Evolutionary conservation across 2,329 filamentous ascomycete species (phyloP).

Genomic region (Cryphonectria nitschkei): DNA sequence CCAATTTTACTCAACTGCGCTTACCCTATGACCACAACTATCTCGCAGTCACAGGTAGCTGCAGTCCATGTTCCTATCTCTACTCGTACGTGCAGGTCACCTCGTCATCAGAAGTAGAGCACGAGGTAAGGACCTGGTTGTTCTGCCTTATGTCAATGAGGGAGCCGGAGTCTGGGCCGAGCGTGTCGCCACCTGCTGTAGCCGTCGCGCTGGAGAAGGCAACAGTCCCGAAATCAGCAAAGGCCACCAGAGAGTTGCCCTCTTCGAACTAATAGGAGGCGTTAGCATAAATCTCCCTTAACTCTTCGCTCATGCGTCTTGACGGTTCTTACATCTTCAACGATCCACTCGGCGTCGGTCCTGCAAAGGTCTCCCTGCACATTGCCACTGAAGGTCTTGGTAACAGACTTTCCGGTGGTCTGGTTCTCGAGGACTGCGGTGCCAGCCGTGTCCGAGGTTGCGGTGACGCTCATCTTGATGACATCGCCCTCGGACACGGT

Average conservation of each 20-base stretch:
- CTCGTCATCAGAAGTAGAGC: neutral
- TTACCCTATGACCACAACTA: neutral
- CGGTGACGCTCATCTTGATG: slow-evolving; percentile 35
- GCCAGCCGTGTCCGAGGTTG: slow-evolving; percentile 45
- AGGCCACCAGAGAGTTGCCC: slow-evolving; percentile 41
- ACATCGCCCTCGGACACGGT: slow-evolving; percentile 17
- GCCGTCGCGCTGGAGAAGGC: slow-evolving; percentile 44
- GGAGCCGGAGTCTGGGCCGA: slow-evolving; percentile 43
- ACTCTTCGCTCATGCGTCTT: neutral
- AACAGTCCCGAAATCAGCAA: slow-evolving; percentile 50
- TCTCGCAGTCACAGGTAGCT: neutral
- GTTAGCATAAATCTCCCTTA: neutral
- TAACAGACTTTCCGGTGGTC: slow-evolving; percentile 52
- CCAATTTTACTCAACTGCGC: neutral
- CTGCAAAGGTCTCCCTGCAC: slow-evolving; percentile 33
- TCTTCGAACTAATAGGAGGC: slow-evolving; percentile 38
- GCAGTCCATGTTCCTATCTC: neutral
- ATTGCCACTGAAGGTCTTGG: slow-evolving; percentile 49
- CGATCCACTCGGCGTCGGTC: slow-evolving; percentile 63
- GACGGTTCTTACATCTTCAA: slow-evolving; percentile 48
- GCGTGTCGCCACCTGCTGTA: slow-evolving; percentile 35
- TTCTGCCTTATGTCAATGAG: slow-evolving; percentile 35
- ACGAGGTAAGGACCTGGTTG: slow-evolving; percentile 14
- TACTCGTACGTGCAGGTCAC: slow-evolving; percentile 9
- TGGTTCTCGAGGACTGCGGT: slow-evolving; percentile 50